Evolutionary conservation across 495 filamentous ascomycete species (phyloP), one percentile per base, ranked within the genome.

Genomic region (Podospora tetraspora): DNA sequence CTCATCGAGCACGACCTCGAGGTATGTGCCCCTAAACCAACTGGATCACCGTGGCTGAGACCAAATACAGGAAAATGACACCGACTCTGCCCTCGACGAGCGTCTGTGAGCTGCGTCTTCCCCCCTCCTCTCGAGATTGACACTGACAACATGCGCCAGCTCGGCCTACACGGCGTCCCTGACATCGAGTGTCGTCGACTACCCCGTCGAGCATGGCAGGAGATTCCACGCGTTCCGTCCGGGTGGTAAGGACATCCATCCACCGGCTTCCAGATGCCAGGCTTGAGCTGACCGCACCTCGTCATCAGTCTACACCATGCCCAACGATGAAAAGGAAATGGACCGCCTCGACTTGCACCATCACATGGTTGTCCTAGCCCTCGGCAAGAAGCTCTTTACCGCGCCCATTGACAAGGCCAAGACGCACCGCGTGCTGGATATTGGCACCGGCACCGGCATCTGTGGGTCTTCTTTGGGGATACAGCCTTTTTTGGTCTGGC

Each of bases 281-380:
- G 3, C 4, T 12, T 0, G 32, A 3, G 11, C 32, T 37, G 32
- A 37, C n/a, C n/a, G n/a, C 32, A 2, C 0, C 29, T 13, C 32
- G 12, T 10, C 12, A 37, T 25, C 32, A 37, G 64, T n/a, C 0
- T 70, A 67, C 34, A 30, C 25, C 13, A 29, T 70, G 43, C 64
- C 69, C 8, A 70, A 70, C 29, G 68, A 70, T 19, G 68, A 70
- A 61, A 57, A 62, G 21, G 63, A 71, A 62, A 57, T 62, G 12
- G 67, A 68, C 23, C 70, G 67, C 16, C 63, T 71, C 4, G 66
- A 71, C 34, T 11, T 71, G 58, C 60, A 57, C 12, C 67, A 71
- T 30, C 19, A 32, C 27, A 22, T 71, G 21, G 62, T 68, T 32
- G 59, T 62, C 8, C 37, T 29, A 27, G 62, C 34, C 30, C 11